Evolutionary conservation across 2,329 filamentous ascomycete genomes (phyloP).

Genomic region (Alternaria longipes): DNA sequence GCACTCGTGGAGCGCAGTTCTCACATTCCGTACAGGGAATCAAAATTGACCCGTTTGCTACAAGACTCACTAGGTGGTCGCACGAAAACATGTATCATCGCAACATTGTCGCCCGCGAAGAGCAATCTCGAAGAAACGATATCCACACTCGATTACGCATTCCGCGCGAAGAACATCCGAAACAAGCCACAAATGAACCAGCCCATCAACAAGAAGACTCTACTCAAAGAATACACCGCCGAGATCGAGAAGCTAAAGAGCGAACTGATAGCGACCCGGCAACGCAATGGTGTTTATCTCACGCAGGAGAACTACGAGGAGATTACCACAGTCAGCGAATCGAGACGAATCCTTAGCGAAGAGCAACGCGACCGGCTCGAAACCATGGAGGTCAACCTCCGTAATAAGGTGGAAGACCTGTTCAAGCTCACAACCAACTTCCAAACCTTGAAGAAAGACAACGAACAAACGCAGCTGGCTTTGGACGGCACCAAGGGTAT

Average conservation of each 20-base stretch:
- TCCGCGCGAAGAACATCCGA: slow-evolving; percentile 96
- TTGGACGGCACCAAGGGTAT: slow-evolving; percentile 83
- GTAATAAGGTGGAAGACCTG: slow-evolving; percentile 93
- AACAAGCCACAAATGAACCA: slow-evolving; percentile 98
- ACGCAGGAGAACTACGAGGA: slow-evolving; percentile 90
- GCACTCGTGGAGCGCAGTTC: slow-evolving; percentile 88
- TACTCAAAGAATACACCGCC: slow-evolving; percentile 86
- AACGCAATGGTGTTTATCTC: slow-evolving; percentile 94
- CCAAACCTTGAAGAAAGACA: slow-evolving; percentile 87
- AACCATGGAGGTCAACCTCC: slow-evolving; percentile 86
- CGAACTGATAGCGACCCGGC: slow-evolving; percentile 89
- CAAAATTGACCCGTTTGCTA: slow-evolving; percentile 90
- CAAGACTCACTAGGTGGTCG: slow-evolving; percentile 96
- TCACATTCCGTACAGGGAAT: slow-evolving; percentile 94
- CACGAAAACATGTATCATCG: slow-evolving; percentile 99
- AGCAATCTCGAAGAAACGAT: slow-evolving; percentile 98
- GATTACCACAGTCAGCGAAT: slow-evolving; percentile 91
- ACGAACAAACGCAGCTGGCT: slow-evolving; percentile 75
- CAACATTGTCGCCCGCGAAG: slow-evolving; percentile 92
- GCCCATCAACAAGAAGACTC: slow-evolving; percentile 88
- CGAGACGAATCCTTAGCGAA: slow-evolving; percentile 86
- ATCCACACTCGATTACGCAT: slow-evolving; percentile 96
- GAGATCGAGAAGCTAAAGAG: slow-evolving; percentile 96
- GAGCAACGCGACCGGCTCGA: slow-evolving; percentile 93
- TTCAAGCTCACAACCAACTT: slow-evolving; percentile 87